Base-by-base conservation (phyloP, 345 rosid genomes). In the Dipteronia dyeriana region DNA sequence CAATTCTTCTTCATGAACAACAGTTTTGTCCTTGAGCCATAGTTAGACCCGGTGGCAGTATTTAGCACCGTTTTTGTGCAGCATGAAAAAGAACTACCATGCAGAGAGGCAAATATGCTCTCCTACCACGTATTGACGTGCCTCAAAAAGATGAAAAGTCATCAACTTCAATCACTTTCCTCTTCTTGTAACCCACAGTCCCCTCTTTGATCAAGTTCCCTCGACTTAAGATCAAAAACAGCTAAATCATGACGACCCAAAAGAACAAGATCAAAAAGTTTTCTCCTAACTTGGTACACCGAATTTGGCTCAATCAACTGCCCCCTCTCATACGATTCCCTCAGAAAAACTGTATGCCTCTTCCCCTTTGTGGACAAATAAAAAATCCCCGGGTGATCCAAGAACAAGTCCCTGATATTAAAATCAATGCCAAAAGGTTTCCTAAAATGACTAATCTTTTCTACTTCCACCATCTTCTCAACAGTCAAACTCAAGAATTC, bases 381-480 rank as follows among this genome's bases (percentile, higher is more conserved):
- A 86, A 91, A 92, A 63, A 94, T 84, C 2, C 98, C 97, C 0
- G 97, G 97, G 76, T 94, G 97, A 87, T 92, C 98, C 86, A 96
- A 85, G 86, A 96, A 91, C 87, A 94, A 81, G 81, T 94, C 97
- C 86, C 97, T 85, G 7, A 92, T 84, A 76, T 94, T 96, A 73
- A 94, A 77, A 79, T 94, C 97, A 80, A 96, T 89, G 78, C 89
- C 90, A 49, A 92, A 92, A 68, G 91, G 87, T 71, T 90, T 91
- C 80, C 97, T 89, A 75, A 91, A 96, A 81, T 92, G 98, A 75
- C 99, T 96, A 19, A 94, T 91, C 88, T 94, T 92, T 77, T 96
- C 98, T 78, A 92, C 98, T 75, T 90, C 98, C 79, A 95, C 94
- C 95, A 88, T 90, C 84, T 91, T 89, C 85, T 96, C 98, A 72